phyloP scores from a whole-genome alignment of 2,329 filamentous ascomycete species.

The Nigrospora sphaerica region DNA sequence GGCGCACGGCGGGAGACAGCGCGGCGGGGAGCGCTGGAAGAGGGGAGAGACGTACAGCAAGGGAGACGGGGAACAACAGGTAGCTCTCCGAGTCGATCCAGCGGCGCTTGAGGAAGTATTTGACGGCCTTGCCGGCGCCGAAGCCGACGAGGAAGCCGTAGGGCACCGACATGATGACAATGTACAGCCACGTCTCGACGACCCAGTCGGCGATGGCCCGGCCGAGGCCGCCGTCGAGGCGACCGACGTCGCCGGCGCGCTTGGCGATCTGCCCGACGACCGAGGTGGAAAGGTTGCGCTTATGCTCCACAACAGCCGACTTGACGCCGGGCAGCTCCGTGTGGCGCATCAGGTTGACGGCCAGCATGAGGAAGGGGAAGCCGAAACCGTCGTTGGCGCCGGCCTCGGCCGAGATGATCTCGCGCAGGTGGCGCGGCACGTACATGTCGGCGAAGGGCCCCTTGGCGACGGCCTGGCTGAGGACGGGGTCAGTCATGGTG shows the following conservation, averaged over 20 bases:
- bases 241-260: slow-evolving; percentile 34
- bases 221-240: slow-evolving; percentile 8
- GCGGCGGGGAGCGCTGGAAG: not conserved
- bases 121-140: slow-evolving; percentile 36
- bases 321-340: not conserved
- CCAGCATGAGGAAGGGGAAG: slow-evolving; percentile 54
- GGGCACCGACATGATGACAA: slow-evolving; percentile 43
- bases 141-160: slow-evolving; percentile 48
- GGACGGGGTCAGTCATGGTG: slow-evolving; percentile 55
- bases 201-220: slow-evolving; percentile 43
- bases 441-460: slow-evolving; percentile 57
- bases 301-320: too few species aligned
- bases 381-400: slow-evolving; percentile 57
- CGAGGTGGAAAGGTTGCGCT: too few species aligned
- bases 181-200: slow-evolving; percentile 53
- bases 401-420: slow-evolving; percentile 56
- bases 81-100: slow-evolving; percentile 52
- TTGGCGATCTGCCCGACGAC: not conserved
- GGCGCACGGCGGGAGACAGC: too few species aligned
- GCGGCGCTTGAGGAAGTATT: slow-evolving; percentile 33
- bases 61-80: slow-evolving; percentile 41
- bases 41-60: slow-evolving; percentile 28
- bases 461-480: slow-evolving; percentile 56
- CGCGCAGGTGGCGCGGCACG: slow-evolving; percentile 47
- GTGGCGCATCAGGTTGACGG: slow-evolving; percentile 48